Conservation (phyloP, 208 protist genomes). For the Crithidia sp. region DNA sequence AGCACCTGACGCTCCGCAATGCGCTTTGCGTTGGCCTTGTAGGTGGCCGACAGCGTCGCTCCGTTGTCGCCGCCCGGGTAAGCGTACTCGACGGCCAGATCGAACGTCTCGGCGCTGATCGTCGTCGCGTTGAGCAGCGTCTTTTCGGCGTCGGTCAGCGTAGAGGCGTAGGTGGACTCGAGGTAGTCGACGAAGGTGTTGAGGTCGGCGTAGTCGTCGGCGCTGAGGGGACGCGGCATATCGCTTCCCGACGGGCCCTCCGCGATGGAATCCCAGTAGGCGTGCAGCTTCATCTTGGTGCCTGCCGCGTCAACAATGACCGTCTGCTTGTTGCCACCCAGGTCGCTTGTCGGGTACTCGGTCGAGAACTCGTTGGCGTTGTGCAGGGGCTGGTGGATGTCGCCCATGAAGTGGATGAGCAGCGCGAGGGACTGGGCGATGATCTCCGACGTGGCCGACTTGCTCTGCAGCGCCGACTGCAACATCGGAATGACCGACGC, state of each 20-base stretch:
- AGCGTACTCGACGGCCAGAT: constrained; percentile 13
- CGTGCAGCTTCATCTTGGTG: constrained; percentile 46
- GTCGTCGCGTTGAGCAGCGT: neutral
- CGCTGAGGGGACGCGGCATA: constrained; percentile 36
- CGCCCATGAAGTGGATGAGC: constrained; percentile 63
- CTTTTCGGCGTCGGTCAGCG: constrained; percentile 31
- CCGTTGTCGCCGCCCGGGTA: constrained; percentile 46
- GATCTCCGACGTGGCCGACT: neutral
- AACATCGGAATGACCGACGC: constrained; percentile 37
- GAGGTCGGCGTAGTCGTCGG: constrained; percentile 32
- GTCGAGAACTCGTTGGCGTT: constrained; percentile 36
- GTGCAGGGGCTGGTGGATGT: constrained; percentile 49
- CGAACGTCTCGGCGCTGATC: constrained; percentile 12
- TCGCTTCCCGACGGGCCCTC: constrained; percentile 17
- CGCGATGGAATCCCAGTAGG: constrained; percentile 63
- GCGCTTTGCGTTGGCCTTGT: constrained; percentile 27
- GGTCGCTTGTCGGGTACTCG: constrained; percentile 45
- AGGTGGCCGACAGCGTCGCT: constrained; percentile 29
- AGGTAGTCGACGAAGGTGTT: constrained; percentile 44
- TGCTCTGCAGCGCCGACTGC: constrained; percentile 18
- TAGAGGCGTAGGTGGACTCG: constrained; percentile 42
- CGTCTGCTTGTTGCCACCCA: constrained; percentile 46
- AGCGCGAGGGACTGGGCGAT: constrained; percentile 34
- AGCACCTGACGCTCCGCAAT: constrained; percentile 28
- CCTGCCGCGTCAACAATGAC: constrained; percentile 26